A percentile compares a stretch with the other conserved stretches of the same genome.
These are phyloP conservation scores for Trebouxia sp. DNA, from an alignment of 139 green algal genomes.

Conservation along the genomic window DNA sequence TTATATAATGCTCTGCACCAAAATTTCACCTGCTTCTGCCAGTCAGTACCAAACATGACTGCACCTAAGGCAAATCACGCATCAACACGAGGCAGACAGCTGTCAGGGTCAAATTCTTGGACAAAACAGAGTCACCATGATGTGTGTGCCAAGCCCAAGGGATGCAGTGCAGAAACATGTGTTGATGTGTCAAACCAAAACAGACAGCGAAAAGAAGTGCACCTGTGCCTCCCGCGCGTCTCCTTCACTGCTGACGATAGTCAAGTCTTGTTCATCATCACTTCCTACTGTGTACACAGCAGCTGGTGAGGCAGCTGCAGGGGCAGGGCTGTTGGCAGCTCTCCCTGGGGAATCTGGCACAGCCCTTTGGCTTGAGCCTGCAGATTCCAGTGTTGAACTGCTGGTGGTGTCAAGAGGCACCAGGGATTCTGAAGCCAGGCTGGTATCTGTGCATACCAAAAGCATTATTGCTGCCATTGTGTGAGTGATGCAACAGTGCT, in stretches of 20 bases:
- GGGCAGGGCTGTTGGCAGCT: not conserved
- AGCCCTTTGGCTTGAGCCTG: not conserved
- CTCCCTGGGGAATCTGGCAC: not conserved
- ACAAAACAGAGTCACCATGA: no score
- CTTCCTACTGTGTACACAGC: not conserved
- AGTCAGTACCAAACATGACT: no score
- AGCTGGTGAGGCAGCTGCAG: not conserved
- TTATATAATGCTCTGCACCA: no score
- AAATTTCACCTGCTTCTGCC: no score
- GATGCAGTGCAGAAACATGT: not conserved
- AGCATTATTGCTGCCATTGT: no score
- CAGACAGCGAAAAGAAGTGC: not conserved
- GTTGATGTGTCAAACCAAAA: not conserved
- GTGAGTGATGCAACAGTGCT: no score
- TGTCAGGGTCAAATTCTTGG: no score
- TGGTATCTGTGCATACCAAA: no score
- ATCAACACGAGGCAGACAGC: no score
- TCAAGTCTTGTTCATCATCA: conserved; percentile 1
- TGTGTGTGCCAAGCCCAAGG: no score
- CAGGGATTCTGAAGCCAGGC: not conserved
- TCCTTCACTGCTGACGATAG: not conserved
- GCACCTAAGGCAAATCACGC: no score
- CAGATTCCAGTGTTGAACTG: not conserved
- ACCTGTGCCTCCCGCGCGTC: conserved; percentile 1
- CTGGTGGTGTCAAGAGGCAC: not conserved